phyloP scores from a whole-genome alignment of 495 filamentous ascomycete genomes.

The Penicillium herquei region DNA sequence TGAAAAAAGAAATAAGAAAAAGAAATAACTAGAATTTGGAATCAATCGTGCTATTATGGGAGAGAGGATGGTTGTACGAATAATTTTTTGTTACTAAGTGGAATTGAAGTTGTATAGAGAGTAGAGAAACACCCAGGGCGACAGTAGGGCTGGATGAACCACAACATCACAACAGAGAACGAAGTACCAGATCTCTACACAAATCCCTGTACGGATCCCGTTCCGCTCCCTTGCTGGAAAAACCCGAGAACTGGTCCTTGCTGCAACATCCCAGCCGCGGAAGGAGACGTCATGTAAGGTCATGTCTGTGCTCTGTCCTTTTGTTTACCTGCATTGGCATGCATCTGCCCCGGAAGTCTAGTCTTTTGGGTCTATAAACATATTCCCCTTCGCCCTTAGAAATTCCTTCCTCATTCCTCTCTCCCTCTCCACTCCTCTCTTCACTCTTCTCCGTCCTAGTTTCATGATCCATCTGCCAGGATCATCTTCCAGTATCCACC shows the following conservation, averaged over 20 bases:
- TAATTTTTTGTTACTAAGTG: too few relatives aligned
- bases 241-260: constrained; percentile 38
- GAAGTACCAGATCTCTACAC: too few relatives aligned
- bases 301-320: constrained; percentile 38
- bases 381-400: constrained; percentile 35
- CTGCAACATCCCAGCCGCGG: constrained; percentile 35
- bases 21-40: neutral
- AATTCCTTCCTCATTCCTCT: constrained; percentile 22
- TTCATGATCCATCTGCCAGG: constrained; percentile 8
- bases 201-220: constrained; percentile 10
- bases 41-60: too few relatives aligned
- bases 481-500: constrained; percentile 5
- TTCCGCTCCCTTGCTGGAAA: constrained; percentile 38
- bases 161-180: too few relatives aligned
- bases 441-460: constrained; percentile 1
- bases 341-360: constrained; percentile 29
- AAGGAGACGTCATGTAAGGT: constrained; percentile 47
- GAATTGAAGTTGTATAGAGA: too few relatives aligned
- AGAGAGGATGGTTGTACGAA: neutral
- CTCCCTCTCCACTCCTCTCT: constrained; percentile 9
- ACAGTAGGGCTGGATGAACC: too few relatives aligned
- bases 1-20: neutral
- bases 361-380: constrained; percentile 44
- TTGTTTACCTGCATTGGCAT: constrained; percentile 52
- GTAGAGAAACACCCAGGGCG: too few relatives aligned